Evolutionary conservation across 2,329 filamentous ascomycete species (phyloP).

Genomic region (Lachnellula hyalina): DNA sequence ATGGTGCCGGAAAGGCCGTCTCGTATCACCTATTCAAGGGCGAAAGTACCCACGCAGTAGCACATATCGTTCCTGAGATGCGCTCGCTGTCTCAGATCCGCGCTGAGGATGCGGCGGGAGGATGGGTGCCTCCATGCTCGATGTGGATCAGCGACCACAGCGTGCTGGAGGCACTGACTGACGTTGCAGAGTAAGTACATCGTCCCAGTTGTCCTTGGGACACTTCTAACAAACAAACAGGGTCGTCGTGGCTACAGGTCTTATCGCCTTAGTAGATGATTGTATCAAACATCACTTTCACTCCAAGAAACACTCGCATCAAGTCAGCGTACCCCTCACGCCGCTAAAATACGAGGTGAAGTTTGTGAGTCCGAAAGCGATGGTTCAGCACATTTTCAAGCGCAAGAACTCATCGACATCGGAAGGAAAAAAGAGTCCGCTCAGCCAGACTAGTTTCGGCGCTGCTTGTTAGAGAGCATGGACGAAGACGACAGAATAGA

Average conservation of each 20-base stretch:
- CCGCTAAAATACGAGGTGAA: conserved; percentile 50
- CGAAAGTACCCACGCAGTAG: conserved; percentile 58
- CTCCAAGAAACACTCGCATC: conserved; percentile 40
- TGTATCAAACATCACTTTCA: conserved; percentile 60
- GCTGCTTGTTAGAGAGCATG: not conserved
- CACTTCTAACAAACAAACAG: conserved; percentile 40
- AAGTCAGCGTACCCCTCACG: conserved; percentile 46
- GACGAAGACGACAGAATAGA: not conserved
- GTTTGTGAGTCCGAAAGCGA: conserved; percentile 54
- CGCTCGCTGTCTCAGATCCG: conserved; percentile 64
- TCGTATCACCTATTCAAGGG: conserved; percentile 76
- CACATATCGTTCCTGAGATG: conserved; percentile 79
- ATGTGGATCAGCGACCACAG: conserved; percentile 81
- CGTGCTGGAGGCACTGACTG: conserved; percentile 62
- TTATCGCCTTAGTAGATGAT: conserved; percentile 85
- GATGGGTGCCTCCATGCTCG: conserved; percentile 85
- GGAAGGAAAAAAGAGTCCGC: conserved; percentile 14
- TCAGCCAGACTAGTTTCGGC: conserved; percentile 11
- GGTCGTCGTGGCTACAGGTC: conserved; percentile 82
- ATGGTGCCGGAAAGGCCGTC: conserved; percentile 56
- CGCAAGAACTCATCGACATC: conserved; percentile 27
- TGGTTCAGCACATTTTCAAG: conserved; percentile 61
- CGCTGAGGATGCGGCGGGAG: conserved; percentile 71
- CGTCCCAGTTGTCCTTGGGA: not conserved
- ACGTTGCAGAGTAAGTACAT: conserved; percentile 76